Base-by-base conservation (phyloP, 2,329 filamentous ascomycete species). In the Monascus ruber region DNA sequence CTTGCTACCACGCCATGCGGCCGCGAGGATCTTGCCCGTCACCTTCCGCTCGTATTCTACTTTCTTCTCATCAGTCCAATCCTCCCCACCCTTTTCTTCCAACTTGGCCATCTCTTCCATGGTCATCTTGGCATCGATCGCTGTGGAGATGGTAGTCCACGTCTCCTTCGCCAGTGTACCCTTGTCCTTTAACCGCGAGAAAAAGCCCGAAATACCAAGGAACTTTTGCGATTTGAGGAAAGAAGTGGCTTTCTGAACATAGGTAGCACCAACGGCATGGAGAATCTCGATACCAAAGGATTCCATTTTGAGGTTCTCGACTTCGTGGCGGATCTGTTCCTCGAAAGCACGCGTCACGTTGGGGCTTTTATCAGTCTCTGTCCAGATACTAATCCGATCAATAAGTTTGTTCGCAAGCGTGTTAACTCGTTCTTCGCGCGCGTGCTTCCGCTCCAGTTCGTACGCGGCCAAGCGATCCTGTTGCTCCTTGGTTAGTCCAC, bases 241-340 rank as follows among this genome's bases (percentile, higher is more conserved):
- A 1, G 81, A 81, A 1, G 83, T 85, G 3, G 83, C 85, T 66
- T 96, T 96, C 60, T 80, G 79, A 26, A 91, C 66, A 63, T 98
- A 98, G 4, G 86, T 94, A 50, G 83, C 74, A 10, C 91, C 91
- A 53, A 98, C 93, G 34, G 91, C 88, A 62, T 96, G 89, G 36
- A 95, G 72, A 51, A 96, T 96, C 52, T 98, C 91, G 33, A 98
- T 73, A 37, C 91, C 91, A 53, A 98, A 98, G 0, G 85, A 93
- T 67, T 98, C 91, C 86, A 98, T 98, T 73, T 96, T 98, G 52
- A 98, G 72, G 58, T 96, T 94, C 69, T 98, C 91, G 25, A 94
- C 85, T 66, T 98, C 91, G 32, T 96, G 78, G 32, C 81, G 77
- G 50, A 85, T 95, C 76, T 98, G 95, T 60, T 89, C 85, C 60